A percentile compares a stretch with the other conserved stretches of the same genome.
phyloP scores from a whole-genome alignment of 495 filamentous ascomycete genomes.

The Friedmanniomyces endolithicus region DNA sequence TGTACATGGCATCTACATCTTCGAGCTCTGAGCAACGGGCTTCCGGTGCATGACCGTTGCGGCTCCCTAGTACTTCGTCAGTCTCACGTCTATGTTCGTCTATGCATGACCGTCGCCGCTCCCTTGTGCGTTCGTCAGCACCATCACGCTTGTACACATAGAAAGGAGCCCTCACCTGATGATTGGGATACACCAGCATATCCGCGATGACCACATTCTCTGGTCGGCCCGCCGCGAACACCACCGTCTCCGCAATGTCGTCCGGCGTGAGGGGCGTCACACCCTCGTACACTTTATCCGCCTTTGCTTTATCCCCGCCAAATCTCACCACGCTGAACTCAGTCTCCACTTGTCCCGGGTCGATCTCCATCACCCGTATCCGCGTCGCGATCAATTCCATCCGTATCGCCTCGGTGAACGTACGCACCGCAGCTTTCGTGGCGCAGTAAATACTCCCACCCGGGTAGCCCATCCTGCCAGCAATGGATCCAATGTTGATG shows the following conservation, averaged over 20 bases:
- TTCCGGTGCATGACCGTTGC: conserved; percentile 10
- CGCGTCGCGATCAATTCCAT: conserved; percentile 79
- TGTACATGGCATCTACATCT: conserved; percentile 15
- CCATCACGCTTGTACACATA: neutral
- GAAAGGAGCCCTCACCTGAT: conserved; percentile 50
- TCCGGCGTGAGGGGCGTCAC: conserved; percentile 81
- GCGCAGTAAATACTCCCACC: conserved; percentile 95
- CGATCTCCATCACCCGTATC: conserved; percentile 82
- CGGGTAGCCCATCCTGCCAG: conserved; percentile 77
- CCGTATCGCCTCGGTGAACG: conserved; percentile 78
- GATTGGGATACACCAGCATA: conserved; percentile 79
- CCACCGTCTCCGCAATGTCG: conserved; percentile 88
- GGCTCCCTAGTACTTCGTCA: conserved; percentile 12
- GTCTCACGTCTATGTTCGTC: conserved; percentile 18
- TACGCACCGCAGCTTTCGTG: conserved; percentile 82
- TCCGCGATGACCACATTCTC: conserved; percentile 96
- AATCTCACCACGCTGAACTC: conserved; percentile 94
- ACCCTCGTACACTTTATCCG: conserved; percentile 90
- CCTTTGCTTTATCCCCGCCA: conserved; percentile 83
- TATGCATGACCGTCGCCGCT: conserved; percentile 44
- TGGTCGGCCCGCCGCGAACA: conserved; percentile 74
- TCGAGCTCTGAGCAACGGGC: conserved; percentile 2
- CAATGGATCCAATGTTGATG: conserved; percentile 94
- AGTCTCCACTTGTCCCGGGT: conserved; percentile 95
- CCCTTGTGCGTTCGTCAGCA: conserved; percentile 24